A percentile compares a stretch with the other conserved stretches of the same genome.
Conservation (phyloP, 176 grass and related monocot species). For the Oryza rufipogon region DNA sequence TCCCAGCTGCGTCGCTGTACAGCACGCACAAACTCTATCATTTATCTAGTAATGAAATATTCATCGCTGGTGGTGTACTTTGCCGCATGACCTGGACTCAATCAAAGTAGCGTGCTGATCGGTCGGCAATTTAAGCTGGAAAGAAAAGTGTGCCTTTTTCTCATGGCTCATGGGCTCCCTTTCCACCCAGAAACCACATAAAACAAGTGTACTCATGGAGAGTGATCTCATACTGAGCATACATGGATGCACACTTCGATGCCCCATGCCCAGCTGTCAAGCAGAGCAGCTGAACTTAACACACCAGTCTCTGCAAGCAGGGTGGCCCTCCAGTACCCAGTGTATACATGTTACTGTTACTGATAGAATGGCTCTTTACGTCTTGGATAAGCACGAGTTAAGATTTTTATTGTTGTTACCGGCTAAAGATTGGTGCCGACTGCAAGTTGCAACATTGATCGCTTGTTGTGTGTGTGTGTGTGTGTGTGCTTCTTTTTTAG, state of each 20-base stretch:
- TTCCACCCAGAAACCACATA: conserved; percentile 48
- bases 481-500: background rate
- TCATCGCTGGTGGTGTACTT: background rate
- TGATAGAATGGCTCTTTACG: background rate
- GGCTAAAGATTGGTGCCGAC: conserved; percentile 33
- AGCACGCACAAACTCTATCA: background rate
- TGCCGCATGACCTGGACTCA: conserved; percentile 41
- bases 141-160: background rate
- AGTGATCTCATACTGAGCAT: background rate
- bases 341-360: background rate
- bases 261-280: conserved; percentile 39
- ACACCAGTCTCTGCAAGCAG: background rate
- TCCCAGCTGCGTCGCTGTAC: background rate
- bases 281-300: conserved; percentile 37
- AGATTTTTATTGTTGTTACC: conserved; percentile 18
- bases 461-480: background rate
- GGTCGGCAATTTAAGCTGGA: conserved; percentile 10
- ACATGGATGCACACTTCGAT: background rate
- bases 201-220: background rate
- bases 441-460: background rate
- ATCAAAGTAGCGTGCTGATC: conserved; percentile 19
- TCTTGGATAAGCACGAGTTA: conserved; percentile 42
- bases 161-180: background rate
- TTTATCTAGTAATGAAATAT: conserved; percentile 8
- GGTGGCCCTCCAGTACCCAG: background rate